Conservation (phyloP, 116 monocot species). For the Papilionanthe hybrid region DNA sequence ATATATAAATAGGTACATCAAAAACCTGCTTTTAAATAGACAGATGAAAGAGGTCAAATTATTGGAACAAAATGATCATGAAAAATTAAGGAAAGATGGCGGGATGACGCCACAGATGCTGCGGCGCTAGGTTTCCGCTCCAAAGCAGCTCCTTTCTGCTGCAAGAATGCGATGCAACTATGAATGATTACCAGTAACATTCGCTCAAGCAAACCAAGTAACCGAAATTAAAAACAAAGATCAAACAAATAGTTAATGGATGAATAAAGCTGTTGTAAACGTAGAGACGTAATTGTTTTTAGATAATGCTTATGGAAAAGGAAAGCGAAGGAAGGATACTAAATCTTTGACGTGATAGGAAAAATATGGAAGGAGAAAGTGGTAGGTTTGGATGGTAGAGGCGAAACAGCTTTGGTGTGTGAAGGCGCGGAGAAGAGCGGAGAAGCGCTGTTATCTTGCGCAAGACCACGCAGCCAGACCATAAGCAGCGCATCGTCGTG, state of each 20-base stretch:
- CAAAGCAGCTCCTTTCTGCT: not conserved
- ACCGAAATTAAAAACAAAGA: not conserved
- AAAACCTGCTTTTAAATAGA: constrained; percentile 1
- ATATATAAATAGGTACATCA: not conserved
- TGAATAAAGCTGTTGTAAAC: not conserved
- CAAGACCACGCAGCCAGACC: constrained; percentile 35
- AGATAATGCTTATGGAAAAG: not conserved
- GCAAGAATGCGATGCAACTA: not conserved
- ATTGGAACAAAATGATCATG: not conserved
- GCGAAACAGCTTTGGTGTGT: not conserved
- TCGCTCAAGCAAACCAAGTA: too few species aligned
- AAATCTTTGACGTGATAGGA: not conserved
- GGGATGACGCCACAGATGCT: not conserved
- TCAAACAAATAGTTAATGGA: not conserved
- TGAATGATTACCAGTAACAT: too few species aligned
- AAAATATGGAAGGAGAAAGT: not conserved
- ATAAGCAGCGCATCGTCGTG: constrained; percentile 44
- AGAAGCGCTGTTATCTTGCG: constrained; percentile 20
- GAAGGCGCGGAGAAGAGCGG: too few species aligned
- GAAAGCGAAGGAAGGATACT: not conserved
- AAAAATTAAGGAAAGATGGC: not conserved
- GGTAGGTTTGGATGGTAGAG: not conserved
- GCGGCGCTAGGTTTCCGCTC: not conserved
- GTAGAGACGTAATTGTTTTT: not conserved
- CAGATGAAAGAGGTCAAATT: not conserved